Evolutionary conservation across 1,284 basidiomycete genomes (phyloP), one percentile per base, ranked within the genome.

Genomic region (Irpex sp.): DNA sequence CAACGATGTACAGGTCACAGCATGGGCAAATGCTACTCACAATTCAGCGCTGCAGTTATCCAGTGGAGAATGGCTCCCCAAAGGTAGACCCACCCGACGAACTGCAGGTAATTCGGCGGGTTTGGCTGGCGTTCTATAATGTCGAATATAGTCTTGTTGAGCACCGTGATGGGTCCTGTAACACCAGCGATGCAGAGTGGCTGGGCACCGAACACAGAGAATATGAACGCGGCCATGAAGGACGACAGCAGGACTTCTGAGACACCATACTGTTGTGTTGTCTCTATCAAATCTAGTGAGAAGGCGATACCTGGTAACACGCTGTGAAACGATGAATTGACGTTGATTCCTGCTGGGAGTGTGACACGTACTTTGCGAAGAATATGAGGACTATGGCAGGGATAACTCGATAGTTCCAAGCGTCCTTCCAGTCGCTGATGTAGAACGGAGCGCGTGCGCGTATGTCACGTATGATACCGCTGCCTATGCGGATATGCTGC

Each of bases 1-100:
- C 31, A 36, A 17, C 8, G 5, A 31, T 35, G 39, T 55, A 0
- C 33, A 33, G 1, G 50, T 19, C 7, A 8, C 17, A 49, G 55
- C 43, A 26, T 6, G 5, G 33, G 31, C 36, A 21, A 3, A 56
- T 57, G 1, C 2, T 21, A 75, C 87, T 68, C 66, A 88, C 92
- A 90, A 69, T 98, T 97, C 56, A 94, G 81, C 4, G 89, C 77
- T 2, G 96, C 93, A 6, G 92, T 91, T 56, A 95, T 74, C 87
- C 93, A 97, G 72, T 98, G 96, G 62, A 97, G 82, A 51, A 95
- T 94, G 0, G 96, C 95, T 11, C 87, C 93, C 95, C 96, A 97
- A 1, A 97, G 81, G 72, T 95, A 93, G 0, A 94, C 90, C 95
- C 94, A 97, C 13, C 92, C 92, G 17, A 95, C 84, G 70, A 97